Conservation (phyloP, 805 yeast species). For the Yueomyces sinensis region DNA sequence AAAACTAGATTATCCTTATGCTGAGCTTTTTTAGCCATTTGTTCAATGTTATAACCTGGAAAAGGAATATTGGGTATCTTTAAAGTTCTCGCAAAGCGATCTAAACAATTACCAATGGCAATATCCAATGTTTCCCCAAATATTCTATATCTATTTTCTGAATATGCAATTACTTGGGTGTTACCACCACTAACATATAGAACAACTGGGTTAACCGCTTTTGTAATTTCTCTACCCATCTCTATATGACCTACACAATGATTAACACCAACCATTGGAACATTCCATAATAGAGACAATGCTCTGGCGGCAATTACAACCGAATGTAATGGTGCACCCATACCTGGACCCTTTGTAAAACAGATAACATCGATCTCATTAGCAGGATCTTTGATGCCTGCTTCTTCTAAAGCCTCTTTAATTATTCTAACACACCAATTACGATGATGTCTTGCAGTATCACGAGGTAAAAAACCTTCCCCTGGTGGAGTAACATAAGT, state of each 20-base stretch:
- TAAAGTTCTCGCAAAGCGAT: conserved; percentile 86
- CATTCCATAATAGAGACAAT: conserved; percentile 59
- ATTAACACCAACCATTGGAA: conserved; percentile 88
- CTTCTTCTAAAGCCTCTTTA: conserved; percentile 49
- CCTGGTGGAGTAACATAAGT: conserved; percentile 97
- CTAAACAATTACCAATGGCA: conserved; percentile 95
- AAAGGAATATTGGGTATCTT: conserved; percentile 86
- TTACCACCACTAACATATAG: conserved; percentile 97
- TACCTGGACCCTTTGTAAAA: conserved; percentile 97
- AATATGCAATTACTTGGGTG: conserved; percentile 95
- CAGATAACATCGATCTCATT: conserved; percentile 68
- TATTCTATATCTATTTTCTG: conserved; percentile 86
- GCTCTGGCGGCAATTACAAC: conserved; percentile 91
- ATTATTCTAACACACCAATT: conserved; percentile 84
- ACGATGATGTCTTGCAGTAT: conserved; percentile 91
- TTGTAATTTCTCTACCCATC: conserved; percentile 97
- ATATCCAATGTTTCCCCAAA: conserved; percentile 98
- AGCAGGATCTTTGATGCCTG: conserved; percentile 30
- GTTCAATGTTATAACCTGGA: conserved; percentile 96
- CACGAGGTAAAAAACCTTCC: conserved; percentile 93
- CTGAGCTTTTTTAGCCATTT: conserved; percentile 60
- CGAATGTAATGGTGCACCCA: conserved; percentile 96
- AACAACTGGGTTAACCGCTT: conserved; percentile 96
- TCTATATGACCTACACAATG: conserved; percentile 98
- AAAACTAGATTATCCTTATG: conserved; percentile 40